phyloP scores from a whole-genome alignment of 1,284 basidiomycete species.

The Coriolopsis trogii region DNA sequence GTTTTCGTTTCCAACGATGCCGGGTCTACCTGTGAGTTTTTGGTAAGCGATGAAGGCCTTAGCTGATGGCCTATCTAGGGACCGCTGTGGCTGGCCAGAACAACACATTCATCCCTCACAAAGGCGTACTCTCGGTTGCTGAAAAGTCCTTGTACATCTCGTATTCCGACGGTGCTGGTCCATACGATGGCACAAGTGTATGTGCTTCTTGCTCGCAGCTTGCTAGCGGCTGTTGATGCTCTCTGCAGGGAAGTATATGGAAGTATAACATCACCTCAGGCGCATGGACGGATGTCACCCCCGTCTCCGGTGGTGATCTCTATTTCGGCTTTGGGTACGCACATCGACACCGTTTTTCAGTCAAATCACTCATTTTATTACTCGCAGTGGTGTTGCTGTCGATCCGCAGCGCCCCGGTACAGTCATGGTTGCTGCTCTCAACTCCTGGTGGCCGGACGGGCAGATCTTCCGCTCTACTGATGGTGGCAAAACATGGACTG shows the following conservation, averaged over 20 bases:
- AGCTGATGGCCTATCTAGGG: constrained; percentile 41
- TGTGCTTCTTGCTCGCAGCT: not conserved
- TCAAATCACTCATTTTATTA: constrained; percentile 47
- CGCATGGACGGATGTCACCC: constrained; percentile 47
- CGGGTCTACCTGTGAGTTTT: constrained; percentile 53
- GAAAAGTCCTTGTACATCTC: constrained; percentile 63
- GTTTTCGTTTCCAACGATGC: constrained; percentile 60
- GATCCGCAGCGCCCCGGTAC: constrained; percentile 63
- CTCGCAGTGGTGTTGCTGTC: constrained; percentile 57
- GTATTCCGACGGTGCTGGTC: constrained; percentile 50
- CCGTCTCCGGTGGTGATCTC: constrained; percentile 35
- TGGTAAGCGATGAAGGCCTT: not conserved
- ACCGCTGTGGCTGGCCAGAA: constrained; percentile 58
- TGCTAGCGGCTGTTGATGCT: not conserved
- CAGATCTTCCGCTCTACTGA: constrained; percentile 65
- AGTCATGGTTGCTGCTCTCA: constrained; percentile 68
- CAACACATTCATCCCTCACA: constrained; percentile 62
- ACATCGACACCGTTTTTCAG: not conserved
- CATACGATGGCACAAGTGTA: constrained; percentile 55
- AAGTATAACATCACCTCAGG: constrained; percentile 53
- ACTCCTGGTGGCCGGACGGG: constrained; percentile 63
- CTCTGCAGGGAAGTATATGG: constrained; percentile 28
- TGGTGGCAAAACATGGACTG: constrained; percentile 56
- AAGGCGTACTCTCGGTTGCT: constrained; percentile 60
- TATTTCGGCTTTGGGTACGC: constrained; percentile 34